These are phyloP conservation scores for Lasiodiplodia sp. DNA, from an alignment of 2,329 filamentous ascomycete genomes.

Conservation along the genomic window DNA sequence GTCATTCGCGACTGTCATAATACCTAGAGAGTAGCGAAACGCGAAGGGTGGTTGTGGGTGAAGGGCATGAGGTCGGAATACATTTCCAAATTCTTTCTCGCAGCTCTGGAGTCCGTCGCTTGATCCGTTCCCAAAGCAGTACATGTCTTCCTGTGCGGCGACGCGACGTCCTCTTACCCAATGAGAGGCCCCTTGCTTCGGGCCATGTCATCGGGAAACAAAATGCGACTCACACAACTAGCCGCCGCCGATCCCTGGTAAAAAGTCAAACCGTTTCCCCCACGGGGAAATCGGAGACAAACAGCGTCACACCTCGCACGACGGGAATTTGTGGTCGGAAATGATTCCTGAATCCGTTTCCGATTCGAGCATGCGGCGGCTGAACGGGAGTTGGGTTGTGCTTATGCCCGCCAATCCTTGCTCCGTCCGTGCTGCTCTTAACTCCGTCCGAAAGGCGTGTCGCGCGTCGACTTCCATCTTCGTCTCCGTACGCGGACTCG, in stretches of 20 bases:
- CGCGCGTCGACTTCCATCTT: background rate
- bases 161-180: background rate
- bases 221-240: background rate
- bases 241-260: background rate
- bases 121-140: conserved; percentile 4
- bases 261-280: background rate
- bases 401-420: background rate
- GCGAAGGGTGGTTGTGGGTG: no score
- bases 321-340: background rate
- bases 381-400: background rate
- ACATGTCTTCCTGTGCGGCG: background rate
- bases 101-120: background rate
- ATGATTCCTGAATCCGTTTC: background rate
- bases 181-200: background rate
- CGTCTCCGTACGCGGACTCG: background rate
- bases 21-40: background rate
- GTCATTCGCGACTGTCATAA: background rate
- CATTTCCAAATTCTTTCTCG: background rate
- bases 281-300: conserved; percentile 7
- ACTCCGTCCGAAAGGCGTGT: background rate
- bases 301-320: background rate
- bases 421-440: background rate
- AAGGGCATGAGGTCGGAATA: background rate
- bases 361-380: background rate
- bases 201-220: background rate